phyloP scores from a whole-genome alignment of 305 asterid genomes.

The Solanum hybrid region DNA sequence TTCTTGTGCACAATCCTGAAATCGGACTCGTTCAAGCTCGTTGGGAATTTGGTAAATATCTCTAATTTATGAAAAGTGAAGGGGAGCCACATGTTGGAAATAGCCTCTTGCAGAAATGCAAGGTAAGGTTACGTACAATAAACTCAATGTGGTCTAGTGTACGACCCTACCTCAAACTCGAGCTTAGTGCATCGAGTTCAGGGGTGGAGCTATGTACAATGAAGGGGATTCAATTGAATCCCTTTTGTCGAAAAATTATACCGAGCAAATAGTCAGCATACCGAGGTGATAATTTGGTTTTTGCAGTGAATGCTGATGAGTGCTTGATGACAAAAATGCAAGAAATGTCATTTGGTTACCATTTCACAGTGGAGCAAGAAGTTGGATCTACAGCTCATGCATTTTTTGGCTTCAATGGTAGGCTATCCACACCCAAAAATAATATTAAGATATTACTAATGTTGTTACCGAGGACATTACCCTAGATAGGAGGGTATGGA shows the following conservation, averaged over 20 bases:
- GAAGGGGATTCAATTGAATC: not conserved
- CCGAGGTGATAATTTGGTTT: not conserved
- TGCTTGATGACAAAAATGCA: conserved; percentile 26
- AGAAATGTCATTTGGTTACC: conserved; percentile 20
- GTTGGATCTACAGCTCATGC: conserved; percentile 16
- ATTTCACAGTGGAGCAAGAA: conserved; percentile 17
- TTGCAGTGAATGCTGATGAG: conserved; percentile 25
- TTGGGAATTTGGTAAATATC: conserved; percentile 24
- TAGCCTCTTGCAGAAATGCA: not conserved
- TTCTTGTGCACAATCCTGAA: conserved; percentile 23
- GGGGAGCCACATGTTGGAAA: not conserved
- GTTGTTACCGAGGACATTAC: not conserved
- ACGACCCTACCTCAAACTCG: not conserved
- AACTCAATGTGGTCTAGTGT: not conserved
- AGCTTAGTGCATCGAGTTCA: not conserved
- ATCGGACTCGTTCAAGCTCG: conserved; percentile 32
- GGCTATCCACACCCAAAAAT: conserved; percentile 11
- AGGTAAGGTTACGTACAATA: not conserved
- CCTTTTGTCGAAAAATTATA: not conserved
- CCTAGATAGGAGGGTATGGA: not conserved
- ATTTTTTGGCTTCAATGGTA: conserved; percentile 19
- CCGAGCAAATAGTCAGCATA: not conserved
- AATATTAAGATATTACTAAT: not conserved
- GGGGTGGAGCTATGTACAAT: not conserved
- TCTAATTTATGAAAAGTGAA: not conserved